A percentile compares a stretch with the other conserved stretches of the same genome.
These are phyloP conservation scores for Paramecium octaurelia DNA, from an alignment of 73 alveolate genomes.

Conservation along the genomic window DNA sequence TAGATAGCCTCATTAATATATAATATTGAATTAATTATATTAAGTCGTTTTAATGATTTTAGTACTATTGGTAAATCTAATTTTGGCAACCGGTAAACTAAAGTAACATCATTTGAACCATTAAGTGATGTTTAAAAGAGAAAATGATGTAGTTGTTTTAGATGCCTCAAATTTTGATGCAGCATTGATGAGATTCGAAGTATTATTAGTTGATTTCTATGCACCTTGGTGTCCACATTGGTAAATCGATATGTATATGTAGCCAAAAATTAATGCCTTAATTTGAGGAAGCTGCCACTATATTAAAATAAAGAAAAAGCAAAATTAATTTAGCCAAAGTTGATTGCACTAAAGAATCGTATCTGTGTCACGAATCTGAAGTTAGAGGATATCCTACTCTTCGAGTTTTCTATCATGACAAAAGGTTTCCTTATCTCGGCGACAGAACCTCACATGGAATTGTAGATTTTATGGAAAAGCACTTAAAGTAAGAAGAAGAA, in stretches of 20 bases:
- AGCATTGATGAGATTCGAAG: slow-evolving; percentile 36
- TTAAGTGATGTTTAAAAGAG: neutral
- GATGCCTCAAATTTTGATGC: neutral
- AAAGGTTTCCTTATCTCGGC: neutral
- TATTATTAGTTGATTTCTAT: neutral
- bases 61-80: neutral
- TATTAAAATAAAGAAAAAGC: neutral
- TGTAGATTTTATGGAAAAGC: neutral
- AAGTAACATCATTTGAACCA: neutral
- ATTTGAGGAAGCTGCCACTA: slow-evolving; percentile 3
- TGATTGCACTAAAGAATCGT: slow-evolving; percentile 1
- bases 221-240: slow-evolving; percentile 58
- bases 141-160: neutral
- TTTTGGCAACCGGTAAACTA: neutral
- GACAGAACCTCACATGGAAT: neutral
- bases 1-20: neutral
- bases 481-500: slow-evolving; percentile 1
- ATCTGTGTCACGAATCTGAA: neutral
- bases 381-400: slow-evolving; percentile 45
- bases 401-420: slow-evolving; percentile 35
- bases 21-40: neutral
- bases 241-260: neutral
- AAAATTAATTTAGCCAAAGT: slow-evolving; percentile 9
- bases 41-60: neutral
- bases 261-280: neutral